phyloP scores from a whole-genome alignment of 441 rosid genomes.

The Macaranga tanarius region DNA sequence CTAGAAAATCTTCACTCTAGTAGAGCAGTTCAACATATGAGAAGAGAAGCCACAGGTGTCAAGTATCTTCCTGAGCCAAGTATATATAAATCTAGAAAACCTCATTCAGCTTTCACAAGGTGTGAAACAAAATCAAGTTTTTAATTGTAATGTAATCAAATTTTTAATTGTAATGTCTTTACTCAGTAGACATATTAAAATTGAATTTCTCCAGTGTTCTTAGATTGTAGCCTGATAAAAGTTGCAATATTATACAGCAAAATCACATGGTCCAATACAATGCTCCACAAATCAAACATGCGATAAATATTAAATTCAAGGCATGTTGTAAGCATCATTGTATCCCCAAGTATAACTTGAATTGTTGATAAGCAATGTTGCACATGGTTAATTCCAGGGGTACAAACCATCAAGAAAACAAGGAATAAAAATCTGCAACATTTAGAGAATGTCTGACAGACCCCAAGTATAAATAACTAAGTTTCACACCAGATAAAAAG shows the following conservation, averaged over 20 bases:
- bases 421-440: slow-evolving; percentile 2
- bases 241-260: not conserved
- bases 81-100: not conserved
- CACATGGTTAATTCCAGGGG: not conserved
- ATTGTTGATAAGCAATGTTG: not conserved
- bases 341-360: not conserved
- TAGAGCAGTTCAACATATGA: not conserved
- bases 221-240: not conserved
- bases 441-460: not conserved
- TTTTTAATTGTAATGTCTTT: not conserved
- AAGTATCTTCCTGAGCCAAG: not conserved
- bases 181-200: not conserved
- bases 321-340: not conserved
- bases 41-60: not conserved
- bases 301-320: not conserved
- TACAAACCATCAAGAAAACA: slow-evolving; percentile 6
- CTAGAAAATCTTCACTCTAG: not conserved
- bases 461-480: not conserved
- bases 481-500: slow-evolving; percentile 4
- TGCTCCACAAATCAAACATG: slow-evolving; percentile 14
- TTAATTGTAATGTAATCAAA: not conserved
- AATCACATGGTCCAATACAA: not conserved
- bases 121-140: not conserved
- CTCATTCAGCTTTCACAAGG: slow-evolving; percentile 4
- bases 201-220: not conserved